phyloP scores from a whole-genome alignment of 2,329 filamentous ascomycete genomes.

The Esteya vermicola region DNA sequence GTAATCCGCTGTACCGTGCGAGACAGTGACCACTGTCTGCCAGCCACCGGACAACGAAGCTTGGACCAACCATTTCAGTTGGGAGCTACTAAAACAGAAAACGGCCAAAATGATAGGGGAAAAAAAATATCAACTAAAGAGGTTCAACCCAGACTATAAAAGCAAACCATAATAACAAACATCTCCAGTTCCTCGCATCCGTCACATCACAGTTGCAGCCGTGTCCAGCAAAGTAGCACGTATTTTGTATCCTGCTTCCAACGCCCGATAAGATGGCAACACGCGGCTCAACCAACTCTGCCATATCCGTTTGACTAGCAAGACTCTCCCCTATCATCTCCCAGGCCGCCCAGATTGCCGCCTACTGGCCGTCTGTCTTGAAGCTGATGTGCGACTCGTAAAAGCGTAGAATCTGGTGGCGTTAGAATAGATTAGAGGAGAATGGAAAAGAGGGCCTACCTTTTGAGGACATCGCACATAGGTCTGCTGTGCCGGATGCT shows the following conservation, averaged over 20 bases:
- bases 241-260: too few species aligned
- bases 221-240: too few species aligned
- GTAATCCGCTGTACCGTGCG: too few species aligned
- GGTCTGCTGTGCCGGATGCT: slow-evolving; percentile 53
- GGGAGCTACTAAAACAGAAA: background rate
- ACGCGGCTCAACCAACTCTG: too few species aligned
- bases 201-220: too few species aligned
- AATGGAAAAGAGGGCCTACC: slow-evolving; percentile 25
- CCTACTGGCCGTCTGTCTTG: slow-evolving; percentile 4
- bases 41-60: slow-evolving; percentile 9
- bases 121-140: too few species aligned
- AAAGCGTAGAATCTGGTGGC: slow-evolving; percentile 31
- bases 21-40: background rate
- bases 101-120: background rate
- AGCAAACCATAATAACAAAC: too few species aligned
- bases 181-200: too few species aligned
- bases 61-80: background rate
- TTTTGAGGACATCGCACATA: slow-evolving; percentile 69
- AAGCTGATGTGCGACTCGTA: slow-evolving; percentile 42
- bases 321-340: background rate
- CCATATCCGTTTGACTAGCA: too few species aligned
- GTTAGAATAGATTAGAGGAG: background rate
- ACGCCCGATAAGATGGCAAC: too few species aligned
- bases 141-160: too few species aligned
- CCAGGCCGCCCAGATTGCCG: background rate